phyloP scores from a whole-genome alignment of 495 filamentous ascomycete species.

The Neurospora sp. region DNA sequence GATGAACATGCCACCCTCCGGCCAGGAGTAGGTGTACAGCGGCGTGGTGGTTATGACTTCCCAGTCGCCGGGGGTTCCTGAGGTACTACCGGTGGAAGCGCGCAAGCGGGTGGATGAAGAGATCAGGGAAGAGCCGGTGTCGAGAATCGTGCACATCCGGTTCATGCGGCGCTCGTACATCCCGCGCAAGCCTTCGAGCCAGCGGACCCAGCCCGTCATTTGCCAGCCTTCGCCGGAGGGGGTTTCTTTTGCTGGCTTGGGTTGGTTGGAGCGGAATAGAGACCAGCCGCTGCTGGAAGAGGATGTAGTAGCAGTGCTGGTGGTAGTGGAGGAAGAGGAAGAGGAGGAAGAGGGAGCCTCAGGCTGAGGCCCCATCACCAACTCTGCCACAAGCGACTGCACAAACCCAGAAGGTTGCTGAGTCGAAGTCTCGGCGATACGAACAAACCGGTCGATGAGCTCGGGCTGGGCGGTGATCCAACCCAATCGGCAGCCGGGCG shows the following conservation, averaged over 20 bases:
- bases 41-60: slow-evolving; percentile 59
- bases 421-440: slow-evolving; percentile 60
- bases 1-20: slow-evolving; percentile 87
- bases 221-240: slow-evolving; percentile 49
- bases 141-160: slow-evolving; percentile 59
- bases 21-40: slow-evolving; percentile 67
- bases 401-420: slow-evolving; percentile 84
- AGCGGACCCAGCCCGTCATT: slow-evolving; percentile 77
- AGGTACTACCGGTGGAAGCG: neutral
- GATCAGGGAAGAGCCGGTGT: slow-evolving; percentile 51
- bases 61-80: slow-evolving; percentile 36
- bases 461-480: slow-evolving; percentile 76
- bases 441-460: slow-evolving; percentile 61
- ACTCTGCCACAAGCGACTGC: slow-evolving; percentile 67
- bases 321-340: slow-evolving; percentile 11
- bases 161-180: slow-evolving; percentile 77
- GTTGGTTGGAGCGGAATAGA: neutral
- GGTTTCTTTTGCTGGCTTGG: neutral
- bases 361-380: slow-evolving; percentile 59
- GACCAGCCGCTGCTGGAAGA: neutral
- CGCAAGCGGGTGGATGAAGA: slow-evolving; percentile 34
- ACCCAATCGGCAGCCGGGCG: slow-evolving; percentile 69
- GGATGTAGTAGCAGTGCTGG: slow-evolving; percentile 19
- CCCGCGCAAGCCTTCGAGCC: slow-evolving; percentile 73
- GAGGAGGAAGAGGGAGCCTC: slow-evolving; percentile 22